Evolutionary conservation across 345 rosid genomes (phyloP), one percentile per base, ranked within the genome.

Genomic region (Ricinus communis): DNA sequence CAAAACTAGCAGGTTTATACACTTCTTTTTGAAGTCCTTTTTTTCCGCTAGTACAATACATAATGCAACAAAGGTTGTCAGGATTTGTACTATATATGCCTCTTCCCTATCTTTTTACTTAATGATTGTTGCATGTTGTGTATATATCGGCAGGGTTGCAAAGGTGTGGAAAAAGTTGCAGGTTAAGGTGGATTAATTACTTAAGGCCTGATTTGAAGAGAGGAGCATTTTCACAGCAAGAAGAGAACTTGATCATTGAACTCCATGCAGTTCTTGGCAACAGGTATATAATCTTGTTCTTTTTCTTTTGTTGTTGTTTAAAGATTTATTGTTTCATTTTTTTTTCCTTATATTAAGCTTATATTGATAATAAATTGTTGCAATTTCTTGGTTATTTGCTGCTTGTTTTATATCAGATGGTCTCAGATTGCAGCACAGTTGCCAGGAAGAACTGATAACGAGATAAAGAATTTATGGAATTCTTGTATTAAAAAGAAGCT

Each of bases 191-290:
- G 97, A 88, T 88, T 68, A 91, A 91, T 71, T 91, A 88, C 81
- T 74, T 91, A 70, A 88, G 97, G 82, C 97, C 93, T 68, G 93
- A 91, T 82, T 83, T 91, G 83, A 91, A 91, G 74, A 85, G 97
- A 83, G 97, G 97, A 69, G 88, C 97, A 62, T 87, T 91, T 68
- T 88, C 93, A 9, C 83, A 78, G 61, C 89, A 91, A 62, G 93
- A 91, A 81, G 93, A 91, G 86, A 85, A 79, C 61, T 77, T 87
- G 77, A 91, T 91, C 10, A 80, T 91, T 65, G 97, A 88, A 66
- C 94, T 91, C 66, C 97, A 88, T 70, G 78, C 88, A 9, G 84
- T 83, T 10, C 91, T 91, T 25, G 97, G 97, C 59, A 91, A 88
- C 69, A 83, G 97, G 97, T 84, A 62, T 13, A 4, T 43, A 43